A percentile compares a stretch with the other conserved stretches of the same genome.
phyloP scores from a whole-genome alignment of 352 stramenopile genomes.

The Blastocystis sp. region DNA sequence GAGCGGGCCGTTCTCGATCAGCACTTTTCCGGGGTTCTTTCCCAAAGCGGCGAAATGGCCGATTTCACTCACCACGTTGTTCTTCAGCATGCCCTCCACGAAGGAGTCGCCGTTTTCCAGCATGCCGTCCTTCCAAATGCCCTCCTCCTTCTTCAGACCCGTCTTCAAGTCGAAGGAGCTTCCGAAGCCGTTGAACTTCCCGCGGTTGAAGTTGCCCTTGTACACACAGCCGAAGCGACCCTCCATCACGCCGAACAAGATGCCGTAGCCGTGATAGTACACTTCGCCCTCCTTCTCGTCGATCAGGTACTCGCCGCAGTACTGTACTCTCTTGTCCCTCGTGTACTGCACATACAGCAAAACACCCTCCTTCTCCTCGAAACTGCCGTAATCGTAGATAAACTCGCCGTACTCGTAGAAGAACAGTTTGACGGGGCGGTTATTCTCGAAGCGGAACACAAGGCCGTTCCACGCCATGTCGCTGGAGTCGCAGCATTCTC shows the following conservation, averaged over 20 bases:
- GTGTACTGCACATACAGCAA: not conserved
- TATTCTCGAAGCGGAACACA: not conserved
- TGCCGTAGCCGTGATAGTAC: not conserved
- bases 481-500: not conserved
- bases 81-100: not conserved
- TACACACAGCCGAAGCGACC: not conserved
- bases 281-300: not conserved
- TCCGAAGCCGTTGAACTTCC: not conserved
- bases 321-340: not conserved
- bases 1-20: not conserved
- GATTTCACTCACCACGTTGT: not conserved
- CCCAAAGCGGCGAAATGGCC: not conserved
- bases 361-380: not conserved
- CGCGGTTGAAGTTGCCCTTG: not conserved
- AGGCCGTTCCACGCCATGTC: not conserved
- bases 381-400: not conserved
- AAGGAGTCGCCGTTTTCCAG: not conserved
- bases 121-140: not conserved
- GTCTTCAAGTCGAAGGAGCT: not conserved
- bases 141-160: not conserved
- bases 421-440: not conserved
- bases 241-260: not conserved
- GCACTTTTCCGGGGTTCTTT: not conserved
- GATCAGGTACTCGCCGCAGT: not conserved
- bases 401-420: not conserved